These are phyloP conservation scores for Bryoerythrophyllum caledonicum DNA, from an alignment of 225 moss, liverwort and hornwort genomes.

Conservation along the genomic window DNA sequence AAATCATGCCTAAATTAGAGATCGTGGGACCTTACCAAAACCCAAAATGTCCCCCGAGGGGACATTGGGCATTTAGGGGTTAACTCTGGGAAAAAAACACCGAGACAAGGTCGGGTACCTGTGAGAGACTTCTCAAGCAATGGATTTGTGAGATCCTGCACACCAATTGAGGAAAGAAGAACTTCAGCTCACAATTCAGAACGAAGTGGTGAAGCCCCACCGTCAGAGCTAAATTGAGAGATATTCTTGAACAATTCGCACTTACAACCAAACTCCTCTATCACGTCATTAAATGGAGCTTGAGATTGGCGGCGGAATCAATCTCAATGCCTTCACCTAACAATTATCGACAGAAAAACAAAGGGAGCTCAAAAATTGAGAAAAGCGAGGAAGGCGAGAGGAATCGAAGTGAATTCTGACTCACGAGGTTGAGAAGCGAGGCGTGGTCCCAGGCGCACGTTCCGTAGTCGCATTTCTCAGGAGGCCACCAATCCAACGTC, in stretches of 20 bases:
- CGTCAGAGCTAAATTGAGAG: background rate
- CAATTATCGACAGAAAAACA: background rate
- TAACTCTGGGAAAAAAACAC: no score
- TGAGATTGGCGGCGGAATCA: background rate
- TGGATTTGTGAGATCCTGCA: slow-evolving; percentile 81
- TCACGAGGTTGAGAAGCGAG: slow-evolving; percentile 82
- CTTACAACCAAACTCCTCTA: background rate
- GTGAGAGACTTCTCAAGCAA: slow-evolving; percentile 59
- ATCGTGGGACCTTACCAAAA: no score
- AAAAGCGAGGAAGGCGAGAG: background rate
- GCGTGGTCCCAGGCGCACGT: slow-evolving; percentile 71
- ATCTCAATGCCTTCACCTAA: slow-evolving; percentile 11
- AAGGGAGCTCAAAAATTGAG: background rate
- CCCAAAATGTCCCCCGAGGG: no score
- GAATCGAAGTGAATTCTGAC: slow-evolving; percentile 18
- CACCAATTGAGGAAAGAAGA: slow-evolving; percentile 24
- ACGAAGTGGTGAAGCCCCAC: slow-evolving; percentile 15
- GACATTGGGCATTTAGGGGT: no score
- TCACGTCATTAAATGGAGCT: background rate
- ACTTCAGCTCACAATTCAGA: background rate
- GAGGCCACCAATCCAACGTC: slow-evolving; percentile 94
- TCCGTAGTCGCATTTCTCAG: slow-evolving; percentile 81
- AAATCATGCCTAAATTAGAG: no score
- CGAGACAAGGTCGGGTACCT: slow-evolving; percentile 46
- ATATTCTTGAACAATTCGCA: background rate